These are phyloP conservation scores for Pleodorina starrii DNA, from an alignment of 139 green algal genomes.

Conservation along the genomic window DNA sequence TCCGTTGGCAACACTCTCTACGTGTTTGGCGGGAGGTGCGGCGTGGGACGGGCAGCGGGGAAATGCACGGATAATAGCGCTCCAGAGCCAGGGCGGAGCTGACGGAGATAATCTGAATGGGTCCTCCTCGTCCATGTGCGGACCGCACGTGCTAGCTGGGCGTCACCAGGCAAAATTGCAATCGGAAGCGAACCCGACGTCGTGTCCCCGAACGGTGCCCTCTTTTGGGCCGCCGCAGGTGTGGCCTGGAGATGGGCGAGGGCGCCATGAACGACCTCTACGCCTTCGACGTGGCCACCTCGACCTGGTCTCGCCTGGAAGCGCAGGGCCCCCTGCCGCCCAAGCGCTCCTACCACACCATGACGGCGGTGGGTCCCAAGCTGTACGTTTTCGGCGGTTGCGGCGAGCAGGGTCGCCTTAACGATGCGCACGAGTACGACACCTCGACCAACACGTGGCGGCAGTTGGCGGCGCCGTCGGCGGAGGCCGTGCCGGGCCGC, in stretches of 20 bases:
- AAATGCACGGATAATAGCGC: too few relatives aligned
- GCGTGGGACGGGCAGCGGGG: too few relatives aligned
- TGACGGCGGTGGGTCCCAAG: conserved; percentile 40
- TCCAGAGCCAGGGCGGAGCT: too few relatives aligned
- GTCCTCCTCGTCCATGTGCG: too few relatives aligned
- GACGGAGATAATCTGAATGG: too few relatives aligned
- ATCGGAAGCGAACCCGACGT: too few relatives aligned
- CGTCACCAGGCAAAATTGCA: too few relatives aligned
- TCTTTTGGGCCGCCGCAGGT: too few relatives aligned
- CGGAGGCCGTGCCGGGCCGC: conserved; percentile 16
- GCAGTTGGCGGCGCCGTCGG: conserved; percentile 52
- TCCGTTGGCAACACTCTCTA: conserved; percentile 57
- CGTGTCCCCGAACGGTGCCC: too few relatives aligned
- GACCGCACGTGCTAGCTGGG: too few relatives aligned
- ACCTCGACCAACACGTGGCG: conserved; percentile 53
- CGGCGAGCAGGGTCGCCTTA: conserved; percentile 60
- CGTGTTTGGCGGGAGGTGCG: conserved; percentile 63
- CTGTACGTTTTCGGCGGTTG: conserved; percentile 78
- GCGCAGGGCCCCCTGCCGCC: background rate
- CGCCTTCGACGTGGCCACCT: conserved; percentile 48
- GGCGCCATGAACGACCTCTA: conserved; percentile 56
- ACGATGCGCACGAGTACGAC: conserved; percentile 69
- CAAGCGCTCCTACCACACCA: conserved; percentile 64
- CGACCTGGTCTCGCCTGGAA: conserved; percentile 31
- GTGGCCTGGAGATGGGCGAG: conserved; percentile 61